These are phyloP conservation scores for Neonectria ditissima DNA, from an alignment of 2,329 filamentous ascomycete species.

Conservation along the genomic window DNA sequence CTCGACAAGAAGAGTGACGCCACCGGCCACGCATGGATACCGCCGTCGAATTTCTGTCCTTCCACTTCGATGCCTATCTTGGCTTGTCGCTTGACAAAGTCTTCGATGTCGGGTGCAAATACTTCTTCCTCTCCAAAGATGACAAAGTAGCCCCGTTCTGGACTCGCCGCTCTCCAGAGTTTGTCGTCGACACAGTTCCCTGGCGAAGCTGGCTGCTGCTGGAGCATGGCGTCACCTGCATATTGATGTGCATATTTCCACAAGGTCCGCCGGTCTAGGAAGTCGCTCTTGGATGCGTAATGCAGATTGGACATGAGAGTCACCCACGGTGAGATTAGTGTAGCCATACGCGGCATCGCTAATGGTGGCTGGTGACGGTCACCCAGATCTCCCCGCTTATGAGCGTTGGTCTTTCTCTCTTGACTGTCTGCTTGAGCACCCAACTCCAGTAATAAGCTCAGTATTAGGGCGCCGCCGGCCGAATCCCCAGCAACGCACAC, in stretches of 20 bases:
- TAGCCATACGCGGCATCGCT: slow-evolving; percentile 64
- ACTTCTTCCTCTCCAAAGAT: slow-evolving; percentile 83
- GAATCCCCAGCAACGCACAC: slow-evolving; percentile 84
- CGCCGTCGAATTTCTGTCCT: slow-evolving; percentile 70
- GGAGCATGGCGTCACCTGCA: slow-evolving; percentile 55
- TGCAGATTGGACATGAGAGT: slow-evolving; percentile 77
- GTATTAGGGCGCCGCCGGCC: slow-evolving; percentile 78
- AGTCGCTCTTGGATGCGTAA: slow-evolving; percentile 78
- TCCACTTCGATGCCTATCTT: slow-evolving; percentile 66
- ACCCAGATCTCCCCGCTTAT: slow-evolving; percentile 28
- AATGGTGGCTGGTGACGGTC: slow-evolving; percentile 36
- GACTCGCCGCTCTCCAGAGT: slow-evolving; percentile 76
- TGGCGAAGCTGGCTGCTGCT: slow-evolving; percentile 66
- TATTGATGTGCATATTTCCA: slow-evolving; percentile 79
- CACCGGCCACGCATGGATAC: slow-evolving; percentile 87
- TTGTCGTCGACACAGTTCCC: slow-evolving; percentile 74
- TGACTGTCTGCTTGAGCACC: slow-evolving; percentile 52
- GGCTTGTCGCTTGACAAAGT: slow-evolving; percentile 67
- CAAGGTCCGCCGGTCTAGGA: slow-evolving; percentile 74
- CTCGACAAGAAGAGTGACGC: slow-evolving; percentile 69
- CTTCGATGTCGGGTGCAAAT: slow-evolving; percentile 76
- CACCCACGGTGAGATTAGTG: slow-evolving; percentile 85
- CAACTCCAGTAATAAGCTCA: slow-evolving; percentile 78
- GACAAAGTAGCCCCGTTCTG: slow-evolving; percentile 75
- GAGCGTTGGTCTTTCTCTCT: slow-evolving; percentile 31